A percentile compares a stretch with the other conserved stretches of the same genome.
These are phyloP conservation scores for Geotrichum candidum DNA, from an alignment of 1,139 yeast species.

Conservation along the genomic window DNA sequence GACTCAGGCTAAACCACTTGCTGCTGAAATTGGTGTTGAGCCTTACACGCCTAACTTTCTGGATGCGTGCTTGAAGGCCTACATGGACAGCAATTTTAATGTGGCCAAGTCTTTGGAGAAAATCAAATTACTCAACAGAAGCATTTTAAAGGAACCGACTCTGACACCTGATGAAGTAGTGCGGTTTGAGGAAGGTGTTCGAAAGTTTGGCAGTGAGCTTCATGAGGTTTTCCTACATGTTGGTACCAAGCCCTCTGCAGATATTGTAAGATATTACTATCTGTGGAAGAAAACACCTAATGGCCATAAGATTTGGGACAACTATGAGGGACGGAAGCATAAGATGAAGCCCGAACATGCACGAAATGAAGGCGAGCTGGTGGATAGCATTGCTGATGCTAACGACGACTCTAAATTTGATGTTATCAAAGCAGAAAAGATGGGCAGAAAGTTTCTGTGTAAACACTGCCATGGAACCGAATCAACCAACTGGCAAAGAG, in stretches of 20 bases:
- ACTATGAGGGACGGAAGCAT: slow-evolving; percentile 63
- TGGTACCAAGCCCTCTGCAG: slow-evolving; percentile 61
- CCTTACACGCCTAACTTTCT: slow-evolving; percentile 60
- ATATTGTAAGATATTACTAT: slow-evolving; percentile 80
- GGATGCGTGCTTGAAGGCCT: slow-evolving; percentile 58
- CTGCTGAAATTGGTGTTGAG: slow-evolving; percentile 46
- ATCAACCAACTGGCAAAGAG: slow-evolving; percentile 63
- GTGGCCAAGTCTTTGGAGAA: background rate
- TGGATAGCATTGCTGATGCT: slow-evolving; percentile 53
- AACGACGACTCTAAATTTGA: slow-evolving; percentile 72
- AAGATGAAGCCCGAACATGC: slow-evolving; percentile 39
- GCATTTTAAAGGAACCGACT: slow-evolving; percentile 66
- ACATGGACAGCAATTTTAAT: slow-evolving; percentile 51
- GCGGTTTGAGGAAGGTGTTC: slow-evolving; percentile 71
- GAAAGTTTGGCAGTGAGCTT: slow-evolving; percentile 70
- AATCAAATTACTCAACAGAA: slow-evolving; percentile 44
- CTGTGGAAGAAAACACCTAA: slow-evolving; percentile 81
- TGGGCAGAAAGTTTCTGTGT: slow-evolving; percentile 46
- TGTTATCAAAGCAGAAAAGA: slow-evolving; percentile 39
- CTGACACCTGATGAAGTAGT: slow-evolving; percentile 56
- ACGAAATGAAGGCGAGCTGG: slow-evolving; percentile 25
- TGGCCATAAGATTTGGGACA: slow-evolving; percentile 80
- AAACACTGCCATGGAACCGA: slow-evolving; percentile 54
- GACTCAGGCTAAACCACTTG: slow-evolving; percentile 49
- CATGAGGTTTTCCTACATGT: slow-evolving; percentile 68